phyloP scores from a whole-genome alignment of 2,329 filamentous ascomycete genomes.

The Pseudogymnoascus sp. region DNA sequence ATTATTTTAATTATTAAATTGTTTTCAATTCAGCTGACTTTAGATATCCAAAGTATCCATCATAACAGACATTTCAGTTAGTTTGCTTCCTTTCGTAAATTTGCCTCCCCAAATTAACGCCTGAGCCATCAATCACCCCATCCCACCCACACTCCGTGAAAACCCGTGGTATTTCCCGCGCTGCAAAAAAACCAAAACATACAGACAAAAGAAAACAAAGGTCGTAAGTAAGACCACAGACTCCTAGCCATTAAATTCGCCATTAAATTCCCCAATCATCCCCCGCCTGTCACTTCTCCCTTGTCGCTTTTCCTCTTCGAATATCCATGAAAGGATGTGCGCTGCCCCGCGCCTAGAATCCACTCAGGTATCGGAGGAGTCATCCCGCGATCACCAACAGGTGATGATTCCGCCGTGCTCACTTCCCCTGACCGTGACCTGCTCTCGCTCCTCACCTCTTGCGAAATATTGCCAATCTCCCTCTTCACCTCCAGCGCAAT shows the following conservation, averaged over 20 bases:
- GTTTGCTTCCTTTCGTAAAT: background rate
- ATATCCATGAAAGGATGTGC: constrained; percentile 42
- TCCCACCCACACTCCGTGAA: background rate
- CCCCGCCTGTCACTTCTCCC: background rate
- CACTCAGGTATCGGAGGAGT: constrained; percentile 56
- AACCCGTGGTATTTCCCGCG: constrained; percentile 3
- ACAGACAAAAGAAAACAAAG: background rate
- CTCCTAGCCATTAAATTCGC: background rate
- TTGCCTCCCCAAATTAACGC: background rate
- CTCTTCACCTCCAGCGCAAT: constrained; percentile 21
- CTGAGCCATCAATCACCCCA: background rate
- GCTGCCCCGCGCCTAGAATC: constrained; percentile 46
- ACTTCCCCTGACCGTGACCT: constrained; percentile 8
- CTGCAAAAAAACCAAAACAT: background rate
- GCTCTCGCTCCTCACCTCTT: constrained; percentile 14
- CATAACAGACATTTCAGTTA: constrained; percentile 1
- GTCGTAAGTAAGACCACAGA: background rate
- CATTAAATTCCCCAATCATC: background rate
- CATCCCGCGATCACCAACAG: constrained; percentile 38
- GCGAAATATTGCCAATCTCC: constrained; percentile 21
- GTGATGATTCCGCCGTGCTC: background rate
- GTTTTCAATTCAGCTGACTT: background rate
- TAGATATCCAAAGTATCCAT: background rate
- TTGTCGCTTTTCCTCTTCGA: constrained; percentile 31
- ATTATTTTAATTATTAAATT: background rate